Percentiles rank a stretch among this genome's conserved stretches.
Evolutionary conservation across 2,329 filamentous ascomycete species (phyloP).

Genomic region (Westerdykella ornata): DNA sequence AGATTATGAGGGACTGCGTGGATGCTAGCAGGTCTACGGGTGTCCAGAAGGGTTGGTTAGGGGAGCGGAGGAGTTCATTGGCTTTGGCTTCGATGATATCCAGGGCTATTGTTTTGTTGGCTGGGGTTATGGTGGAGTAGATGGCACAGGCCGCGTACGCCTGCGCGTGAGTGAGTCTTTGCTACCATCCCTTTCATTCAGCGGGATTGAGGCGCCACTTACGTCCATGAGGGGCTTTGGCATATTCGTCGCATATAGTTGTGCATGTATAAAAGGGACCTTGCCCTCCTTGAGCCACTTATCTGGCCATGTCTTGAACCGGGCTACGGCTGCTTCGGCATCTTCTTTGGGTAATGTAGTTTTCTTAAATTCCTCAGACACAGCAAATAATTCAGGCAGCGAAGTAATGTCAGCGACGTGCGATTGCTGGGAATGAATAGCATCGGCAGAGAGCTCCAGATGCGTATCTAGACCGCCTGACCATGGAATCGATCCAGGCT

Average conservation of each 20-base stretch:
- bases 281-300: constrained; percentile 13
- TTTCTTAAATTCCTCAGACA: background rate
- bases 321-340: constrained; percentile 12
- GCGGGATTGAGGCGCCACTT: no score
- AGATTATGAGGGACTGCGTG: constrained; percentile 21
- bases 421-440: background rate
- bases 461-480: no score
- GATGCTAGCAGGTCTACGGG: constrained; percentile 10
- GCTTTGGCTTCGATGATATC: constrained; percentile 12
- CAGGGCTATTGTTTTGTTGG: constrained; percentile 7
- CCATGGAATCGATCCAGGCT: no score
- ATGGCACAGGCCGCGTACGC: constrained; percentile 11
- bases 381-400: no score
- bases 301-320: constrained; percentile 13
- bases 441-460: no score
- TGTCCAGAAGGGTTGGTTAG: constrained; percentile 6
- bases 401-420: no score
- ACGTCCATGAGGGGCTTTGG: constrained; percentile 9
- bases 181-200: no score
- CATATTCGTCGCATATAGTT: constrained; percentile 6
- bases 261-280: constrained; percentile 10
- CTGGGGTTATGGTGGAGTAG: constrained; percentile 5
- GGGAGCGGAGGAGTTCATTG: constrained; percentile 8
- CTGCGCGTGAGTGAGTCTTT: no score
- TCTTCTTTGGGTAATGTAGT: constrained; percentile 7